phyloP scores from a whole-genome alignment of 202 grass and related monocot genomes.

The Setaria viridis region DNA sequence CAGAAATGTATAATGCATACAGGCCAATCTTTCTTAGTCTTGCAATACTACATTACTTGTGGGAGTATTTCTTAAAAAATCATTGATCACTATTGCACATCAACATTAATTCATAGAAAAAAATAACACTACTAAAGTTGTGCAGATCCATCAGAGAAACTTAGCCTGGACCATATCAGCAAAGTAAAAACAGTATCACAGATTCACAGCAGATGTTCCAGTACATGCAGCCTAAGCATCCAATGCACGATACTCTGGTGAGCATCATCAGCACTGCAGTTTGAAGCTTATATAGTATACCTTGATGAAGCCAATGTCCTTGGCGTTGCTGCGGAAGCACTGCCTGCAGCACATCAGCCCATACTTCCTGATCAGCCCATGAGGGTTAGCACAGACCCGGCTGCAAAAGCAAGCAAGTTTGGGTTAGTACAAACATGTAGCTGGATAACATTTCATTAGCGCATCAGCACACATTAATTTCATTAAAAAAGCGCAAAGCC shows the following conservation, averaged over 20 bases:
- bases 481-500: neutral
- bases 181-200: neutral
- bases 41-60: neutral
- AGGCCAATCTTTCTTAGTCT: neutral
- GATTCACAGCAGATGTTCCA: neutral
- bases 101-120: neutral
- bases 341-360: slow-evolving; percentile 90
- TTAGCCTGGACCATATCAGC: neutral
- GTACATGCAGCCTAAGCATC: neutral
- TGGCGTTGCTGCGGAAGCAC: slow-evolving; percentile 91
- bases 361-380: slow-evolving; percentile 91
- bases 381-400: slow-evolving; percentile 84
- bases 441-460: neutral
- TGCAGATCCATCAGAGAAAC: neutral
- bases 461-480: neutral
- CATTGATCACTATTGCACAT: neutral
- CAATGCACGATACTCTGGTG: neutral
- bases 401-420: slow-evolving; percentile 29
- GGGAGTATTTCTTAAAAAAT: neutral
- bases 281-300: slow-evolving; percentile 19
- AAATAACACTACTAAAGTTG: neutral
- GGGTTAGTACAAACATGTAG: neutral
- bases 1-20: too few relatives aligned
- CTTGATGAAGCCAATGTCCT: slow-evolving; percentile 95
- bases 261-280: neutral